These are phyloP conservation scores for Grosmannia clavigera DNA, from an alignment of 2,329 filamentous ascomycete genomes.

Conservation along the genomic window DNA sequence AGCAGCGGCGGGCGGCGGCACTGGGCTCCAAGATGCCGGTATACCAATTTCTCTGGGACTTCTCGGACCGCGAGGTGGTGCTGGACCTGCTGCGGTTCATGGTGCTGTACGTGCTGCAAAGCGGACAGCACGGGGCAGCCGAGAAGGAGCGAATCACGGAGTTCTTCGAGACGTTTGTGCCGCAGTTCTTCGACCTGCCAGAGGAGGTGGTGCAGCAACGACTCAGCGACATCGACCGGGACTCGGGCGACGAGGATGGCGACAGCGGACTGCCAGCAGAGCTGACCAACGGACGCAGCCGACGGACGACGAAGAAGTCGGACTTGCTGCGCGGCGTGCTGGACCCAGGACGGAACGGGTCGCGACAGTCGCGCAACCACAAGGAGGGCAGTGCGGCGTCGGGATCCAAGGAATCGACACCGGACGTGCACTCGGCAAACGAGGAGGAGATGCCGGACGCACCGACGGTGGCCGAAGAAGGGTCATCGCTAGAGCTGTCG, in stretches of 20 bases:
- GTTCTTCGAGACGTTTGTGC: constrained; percentile 66
- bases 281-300: constrained; percentile 50
- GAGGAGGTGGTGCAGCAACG: constrained; percentile 56
- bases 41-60: constrained; percentile 65
- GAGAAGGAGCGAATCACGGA: constrained; percentile 64
- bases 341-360: constrained; percentile 60
- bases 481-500: constrained; percentile 44
- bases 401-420: constrained; percentile 78
- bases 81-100: constrained; percentile 49
- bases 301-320: constrained; percentile 55
- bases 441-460: constrained; percentile 63
- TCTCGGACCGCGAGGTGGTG: constrained; percentile 58
- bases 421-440: constrained; percentile 63
- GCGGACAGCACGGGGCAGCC: constrained; percentile 56
- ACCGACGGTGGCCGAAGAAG: constrained; percentile 18
- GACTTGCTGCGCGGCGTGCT: constrained; percentile 78
- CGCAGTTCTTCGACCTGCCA: constrained; percentile 63
- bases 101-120: constrained; percentile 53
- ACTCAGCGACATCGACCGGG: constrained; percentile 56
- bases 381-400: constrained; percentile 71
- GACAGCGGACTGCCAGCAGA: constrained; percentile 62
- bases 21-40: constrained; percentile 46
- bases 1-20: constrained; percentile 59
- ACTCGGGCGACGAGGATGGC: constrained; percentile 64
- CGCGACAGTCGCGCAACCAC: constrained; percentile 41